These are phyloP conservation scores for Syzygium malaccense DNA, from an alignment of 441 rosid genomes.

Conservation along the genomic window DNA sequence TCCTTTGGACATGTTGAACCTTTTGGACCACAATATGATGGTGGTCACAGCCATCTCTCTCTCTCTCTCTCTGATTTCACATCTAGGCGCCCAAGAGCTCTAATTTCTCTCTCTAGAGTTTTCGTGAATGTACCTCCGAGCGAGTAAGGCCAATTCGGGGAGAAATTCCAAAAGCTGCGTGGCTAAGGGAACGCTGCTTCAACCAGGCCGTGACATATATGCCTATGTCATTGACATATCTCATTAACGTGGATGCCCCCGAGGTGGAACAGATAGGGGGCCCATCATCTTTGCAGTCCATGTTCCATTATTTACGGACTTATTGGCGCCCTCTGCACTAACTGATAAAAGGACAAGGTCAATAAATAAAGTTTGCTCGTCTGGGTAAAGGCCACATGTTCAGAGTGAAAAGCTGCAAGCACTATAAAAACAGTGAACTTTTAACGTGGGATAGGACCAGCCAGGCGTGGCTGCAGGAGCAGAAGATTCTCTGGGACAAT, in stretches of 20 bases:
- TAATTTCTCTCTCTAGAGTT: slow-evolving; percentile 27
- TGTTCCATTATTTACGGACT: not conserved
- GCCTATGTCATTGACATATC: too few species aligned
- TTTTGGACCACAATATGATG: not conserved
- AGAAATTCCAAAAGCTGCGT: not conserved
- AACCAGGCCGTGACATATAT: not conserved
- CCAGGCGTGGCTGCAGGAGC: not conserved
- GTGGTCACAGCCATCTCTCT: not conserved
- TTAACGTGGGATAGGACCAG: not conserved
- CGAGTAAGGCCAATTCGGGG: fast-evolving
- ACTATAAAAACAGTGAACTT: not conserved
- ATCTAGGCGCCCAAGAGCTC: slow-evolving; percentile 42
- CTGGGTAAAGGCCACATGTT: not conserved
- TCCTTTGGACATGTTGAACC: not conserved
- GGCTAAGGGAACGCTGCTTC: not conserved
- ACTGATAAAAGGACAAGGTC: not conserved
- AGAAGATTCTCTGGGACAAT: not conserved
- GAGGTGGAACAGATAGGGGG: not conserved
- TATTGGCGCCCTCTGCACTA: not conserved
- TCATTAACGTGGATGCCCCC: not conserved
- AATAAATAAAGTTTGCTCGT: not conserved
- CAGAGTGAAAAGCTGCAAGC: not conserved
- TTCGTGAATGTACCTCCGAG: fast-evolving
- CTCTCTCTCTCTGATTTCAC: not conserved
- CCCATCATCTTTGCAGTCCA: not conserved